Evolutionary conservation across 2,329 filamentous ascomycete genomes (phyloP).

Genomic region (Colletotrichum phormii): DNA sequence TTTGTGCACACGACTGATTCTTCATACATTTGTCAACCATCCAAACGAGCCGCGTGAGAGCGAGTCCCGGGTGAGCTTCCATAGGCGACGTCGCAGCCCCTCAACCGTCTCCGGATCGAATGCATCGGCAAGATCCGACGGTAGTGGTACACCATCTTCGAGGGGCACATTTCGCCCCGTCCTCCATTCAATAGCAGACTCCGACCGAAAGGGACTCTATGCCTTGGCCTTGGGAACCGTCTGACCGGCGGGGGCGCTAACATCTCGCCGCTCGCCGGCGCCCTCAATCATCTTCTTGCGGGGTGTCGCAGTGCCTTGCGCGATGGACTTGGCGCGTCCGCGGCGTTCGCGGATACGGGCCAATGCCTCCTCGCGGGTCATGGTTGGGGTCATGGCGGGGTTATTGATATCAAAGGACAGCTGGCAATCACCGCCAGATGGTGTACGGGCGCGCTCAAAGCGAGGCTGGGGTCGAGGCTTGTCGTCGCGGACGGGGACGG

Average conservation of each 20-base stretch:
- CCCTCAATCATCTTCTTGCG: constrained; percentile 68
- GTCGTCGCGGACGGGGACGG: constrained; percentile 63
- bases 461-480: constrained; percentile 48
- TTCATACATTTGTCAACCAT: constrained; percentile 25
- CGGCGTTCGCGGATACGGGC: constrained; percentile 80
- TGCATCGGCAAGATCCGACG: neutral
- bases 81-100: constrained; percentile 13
- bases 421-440: constrained; percentile 51
- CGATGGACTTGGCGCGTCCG: constrained; percentile 76
- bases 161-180: neutral
- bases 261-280: constrained; percentile 55
- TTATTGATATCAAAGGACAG: constrained; percentile 65
- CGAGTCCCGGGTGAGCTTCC: constrained; percentile 31
- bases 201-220: constrained; percentile 25
- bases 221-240: constrained; percentile 32
- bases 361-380: constrained; percentile 80
- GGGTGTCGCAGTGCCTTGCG: constrained; percentile 71
- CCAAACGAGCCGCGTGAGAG: constrained; percentile 12
- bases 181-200: neutral
- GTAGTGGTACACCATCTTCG: neutral
- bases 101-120: neutral
- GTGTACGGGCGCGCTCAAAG: constrained; percentile 60
- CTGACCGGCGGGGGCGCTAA: constrained; percentile 56
- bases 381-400: constrained; percentile 71
- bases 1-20: constrained; percentile 8